These are phyloP conservation scores for Fusarium austroafricanum DNA, from an alignment of 2,329 filamentous ascomycete species.

Conservation along the genomic window DNA sequence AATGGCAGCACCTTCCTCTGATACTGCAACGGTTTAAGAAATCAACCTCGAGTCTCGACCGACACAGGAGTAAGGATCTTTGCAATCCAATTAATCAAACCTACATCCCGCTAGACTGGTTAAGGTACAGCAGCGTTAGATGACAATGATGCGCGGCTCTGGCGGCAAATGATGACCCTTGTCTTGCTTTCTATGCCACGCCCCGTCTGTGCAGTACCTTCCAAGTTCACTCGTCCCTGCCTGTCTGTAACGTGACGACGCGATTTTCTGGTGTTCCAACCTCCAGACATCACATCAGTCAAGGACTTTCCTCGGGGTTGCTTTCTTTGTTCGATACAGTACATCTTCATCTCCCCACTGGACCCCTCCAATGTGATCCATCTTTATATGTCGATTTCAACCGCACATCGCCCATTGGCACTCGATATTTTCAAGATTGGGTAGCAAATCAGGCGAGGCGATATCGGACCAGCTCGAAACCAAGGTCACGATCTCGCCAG, in stretches of 20 bases:
- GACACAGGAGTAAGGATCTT: conserved; percentile 21
- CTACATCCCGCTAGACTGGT: conserved; percentile 24
- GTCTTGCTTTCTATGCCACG: background rate
- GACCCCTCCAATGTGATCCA: conserved; percentile 18
- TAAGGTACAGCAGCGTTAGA: conserved; percentile 8
- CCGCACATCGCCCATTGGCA: conserved; percentile 9
- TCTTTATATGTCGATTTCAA: conserved; percentile 19
- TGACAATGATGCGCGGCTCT: conserved; percentile 35
- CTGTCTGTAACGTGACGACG: conserved; percentile 8
- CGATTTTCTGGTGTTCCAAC: conserved; percentile 16
- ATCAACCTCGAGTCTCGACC: conserved; percentile 19
- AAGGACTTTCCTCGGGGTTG: conserved; percentile 33
- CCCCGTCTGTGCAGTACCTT: conserved; percentile 1
- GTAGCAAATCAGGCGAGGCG: conserved; percentile 13
- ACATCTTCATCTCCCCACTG: conserved; percentile 8
- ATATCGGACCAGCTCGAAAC: background rate
- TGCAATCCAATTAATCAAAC: conserved; percentile 22
- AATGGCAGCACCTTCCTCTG: conserved; percentile 27
- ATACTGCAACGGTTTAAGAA: background rate
- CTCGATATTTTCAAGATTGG: conserved; percentile 4
- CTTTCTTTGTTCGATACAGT: conserved; percentile 18
- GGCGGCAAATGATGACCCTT: conserved; percentile 38
- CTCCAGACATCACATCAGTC: background rate
- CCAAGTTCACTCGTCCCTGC: background rate
- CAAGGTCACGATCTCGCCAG: conserved; percentile 6